Evolutionary conservation across 2,329 filamentous ascomycete species (phyloP).

Genomic region (Truncatella angustata): DNA sequence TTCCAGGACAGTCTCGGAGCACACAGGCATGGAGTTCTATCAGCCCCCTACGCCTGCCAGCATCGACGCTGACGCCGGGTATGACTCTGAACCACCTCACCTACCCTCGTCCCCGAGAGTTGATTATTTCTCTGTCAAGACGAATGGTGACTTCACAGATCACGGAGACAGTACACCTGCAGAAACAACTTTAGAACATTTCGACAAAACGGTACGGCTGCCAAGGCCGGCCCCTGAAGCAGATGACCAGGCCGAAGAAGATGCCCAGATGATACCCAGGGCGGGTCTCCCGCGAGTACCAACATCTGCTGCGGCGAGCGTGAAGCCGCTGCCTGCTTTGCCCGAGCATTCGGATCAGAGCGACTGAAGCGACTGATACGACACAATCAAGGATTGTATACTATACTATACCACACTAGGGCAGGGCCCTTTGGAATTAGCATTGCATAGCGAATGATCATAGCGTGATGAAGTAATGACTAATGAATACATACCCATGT

Average conservation of each 20-base stretch:
- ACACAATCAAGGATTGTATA: background rate
- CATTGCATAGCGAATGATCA: conserved; percentile 4
- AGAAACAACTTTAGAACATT: background rate
- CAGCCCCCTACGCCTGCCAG: conserved; percentile 26
- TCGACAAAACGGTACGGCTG: background rate
- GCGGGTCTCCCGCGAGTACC: conserved; percentile 16
- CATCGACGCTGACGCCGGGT: conserved; percentile 24
- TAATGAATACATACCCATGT: background rate
- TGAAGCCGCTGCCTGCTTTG: conserved; percentile 42
- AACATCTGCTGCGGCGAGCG: conserved; percentile 24
- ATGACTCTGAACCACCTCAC: conserved; percentile 31
- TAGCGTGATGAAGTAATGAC: conserved; percentile 12
- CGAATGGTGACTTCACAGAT: background rate
- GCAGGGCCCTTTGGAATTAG: background rate
- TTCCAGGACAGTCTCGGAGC: conserved; percentile 22
- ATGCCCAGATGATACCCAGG: background rate
- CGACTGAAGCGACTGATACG: background rate
- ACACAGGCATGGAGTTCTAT: conserved; percentile 14
- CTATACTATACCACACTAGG: too few relatives aligned
- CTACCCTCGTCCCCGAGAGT: conserved; percentile 14
- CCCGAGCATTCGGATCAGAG: conserved; percentile 33
- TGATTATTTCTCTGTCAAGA: conserved; percentile 22
- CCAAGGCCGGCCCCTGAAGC: background rate
- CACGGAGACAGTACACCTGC: background rate
- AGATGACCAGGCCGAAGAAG: background rate